phyloP scores from a whole-genome alignment of 345 rosid genomes.

The Acer campestre region DNA sequence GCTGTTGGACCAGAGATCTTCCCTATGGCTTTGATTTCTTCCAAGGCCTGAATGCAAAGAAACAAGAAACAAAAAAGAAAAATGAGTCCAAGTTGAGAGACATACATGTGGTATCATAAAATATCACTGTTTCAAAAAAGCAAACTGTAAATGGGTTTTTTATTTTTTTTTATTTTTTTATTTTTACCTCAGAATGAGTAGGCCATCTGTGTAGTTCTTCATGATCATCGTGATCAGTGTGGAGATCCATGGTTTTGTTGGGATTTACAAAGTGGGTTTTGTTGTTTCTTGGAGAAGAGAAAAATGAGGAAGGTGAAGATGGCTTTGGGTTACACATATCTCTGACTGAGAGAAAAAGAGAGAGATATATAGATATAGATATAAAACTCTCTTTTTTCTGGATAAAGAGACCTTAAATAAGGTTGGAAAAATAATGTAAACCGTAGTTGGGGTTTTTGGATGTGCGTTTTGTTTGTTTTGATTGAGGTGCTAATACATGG shows the following conservation, averaged over 20 bases:
- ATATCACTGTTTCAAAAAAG: neutral
- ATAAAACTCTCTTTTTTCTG: neutral
- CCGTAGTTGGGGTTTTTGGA: constrained; percentile 14
- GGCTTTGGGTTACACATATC: constrained; percentile 67
- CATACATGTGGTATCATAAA: neutral
- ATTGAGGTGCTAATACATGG: constrained; percentile 17
- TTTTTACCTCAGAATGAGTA: constrained; percentile 73
- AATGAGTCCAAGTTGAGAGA: constrained; percentile 11
- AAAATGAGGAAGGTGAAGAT: constrained; percentile 56
- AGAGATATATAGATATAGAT: too few species aligned
- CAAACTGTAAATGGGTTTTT: neutral
- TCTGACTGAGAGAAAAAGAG: too few species aligned
- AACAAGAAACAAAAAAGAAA: constrained; percentile 9
- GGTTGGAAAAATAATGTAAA: neutral
- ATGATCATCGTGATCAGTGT: constrained; percentile 28
- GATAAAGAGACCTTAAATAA: constrained; percentile 19
- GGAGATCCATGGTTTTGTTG: constrained; percentile 40
- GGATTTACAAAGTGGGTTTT: constrained; percentile 47
- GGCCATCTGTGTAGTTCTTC: constrained; percentile 71
- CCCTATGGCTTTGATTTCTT: constrained; percentile 85
- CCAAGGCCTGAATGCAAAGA: constrained; percentile 54
- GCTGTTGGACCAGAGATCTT: constrained; percentile 91
- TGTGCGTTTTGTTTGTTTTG: constrained; percentile 22
- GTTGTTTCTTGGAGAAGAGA: constrained; percentile 25
- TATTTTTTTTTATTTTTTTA: neutral